phyloP scores from a whole-genome alignment of 371 early-diverging fungal species.

The Mucor saturninus region DNA sequence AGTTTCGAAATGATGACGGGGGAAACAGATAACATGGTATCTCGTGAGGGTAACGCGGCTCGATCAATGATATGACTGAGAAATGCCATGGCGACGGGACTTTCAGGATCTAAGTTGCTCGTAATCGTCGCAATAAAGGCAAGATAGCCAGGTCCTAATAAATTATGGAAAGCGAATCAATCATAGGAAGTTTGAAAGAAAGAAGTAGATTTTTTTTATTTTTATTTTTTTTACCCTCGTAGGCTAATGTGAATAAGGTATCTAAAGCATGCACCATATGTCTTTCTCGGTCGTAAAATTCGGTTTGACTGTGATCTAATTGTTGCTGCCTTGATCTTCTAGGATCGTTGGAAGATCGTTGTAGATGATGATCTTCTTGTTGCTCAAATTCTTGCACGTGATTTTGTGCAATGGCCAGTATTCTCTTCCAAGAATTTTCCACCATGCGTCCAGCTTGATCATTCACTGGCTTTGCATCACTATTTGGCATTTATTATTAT shows the following conservation, averaged over 20 bases:
- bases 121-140: conserved; percentile 40
- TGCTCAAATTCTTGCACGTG: conserved; percentile 29
- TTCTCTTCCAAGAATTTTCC: conserved; percentile 27
- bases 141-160: conserved; percentile 41
- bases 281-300: conserved; percentile 32
- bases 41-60: conserved; percentile 55
- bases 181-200: too few species aligned
- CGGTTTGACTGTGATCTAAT: conserved; percentile 13
- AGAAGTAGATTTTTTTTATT: too few species aligned
- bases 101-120: conserved; percentile 43
- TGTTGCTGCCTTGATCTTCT: conserved; percentile 9
- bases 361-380: conserved; percentile 5
- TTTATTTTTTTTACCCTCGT: conserved; percentile 19
- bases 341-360: conserved; percentile 7
- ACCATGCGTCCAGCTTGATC: conserved; percentile 26
- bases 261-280: conserved; percentile 31
- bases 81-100: conserved; percentile 61
- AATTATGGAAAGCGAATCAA: not conserved
- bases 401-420: conserved; percentile 27
- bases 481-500: conserved; percentile 20
- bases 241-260: conserved; percentile 26
- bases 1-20: conserved; percentile 37
- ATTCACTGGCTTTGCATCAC: conserved; percentile 26
- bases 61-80: conserved; percentile 61
- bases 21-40: conserved; percentile 44